Percentiles rank a stretch among this genome's conserved stretches.
Evolutionary conservation across 371 early-diverging fungal species (phyloP).

Genomic region (Haplosporangium sp.): DNA sequence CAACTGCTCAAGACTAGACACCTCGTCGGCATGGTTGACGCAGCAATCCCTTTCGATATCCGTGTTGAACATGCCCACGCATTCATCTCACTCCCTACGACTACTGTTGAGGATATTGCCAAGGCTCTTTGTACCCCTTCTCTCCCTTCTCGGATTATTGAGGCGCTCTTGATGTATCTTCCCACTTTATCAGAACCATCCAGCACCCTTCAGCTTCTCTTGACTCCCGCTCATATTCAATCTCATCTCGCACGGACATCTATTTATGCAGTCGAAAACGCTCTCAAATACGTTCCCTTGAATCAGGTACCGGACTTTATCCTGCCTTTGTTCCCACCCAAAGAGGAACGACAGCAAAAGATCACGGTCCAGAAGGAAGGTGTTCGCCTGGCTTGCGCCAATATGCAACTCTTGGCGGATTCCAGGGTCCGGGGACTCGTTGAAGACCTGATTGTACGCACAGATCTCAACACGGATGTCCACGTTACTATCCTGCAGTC

Average conservation of each 20-base stretch:
- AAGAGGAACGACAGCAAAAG: constrained; percentile 29
- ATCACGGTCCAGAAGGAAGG: constrained; percentile 53
- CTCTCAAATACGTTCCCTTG: constrained; percentile 39
- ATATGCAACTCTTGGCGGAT: constrained; percentile 25
- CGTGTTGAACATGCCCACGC: constrained; percentile 48
- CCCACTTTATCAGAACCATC: constrained; percentile 46
- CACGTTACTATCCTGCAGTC: constrained; percentile 35
- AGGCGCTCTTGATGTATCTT: constrained; percentile 45
- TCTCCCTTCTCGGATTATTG: constrained; percentile 42
- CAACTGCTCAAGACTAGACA: constrained; percentile 38
- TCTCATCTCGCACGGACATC: constrained; percentile 50
- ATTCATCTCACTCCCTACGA: constrained; percentile 37
- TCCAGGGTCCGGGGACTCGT: constrained; percentile 20
- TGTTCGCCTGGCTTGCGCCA: constrained; percentile 37
- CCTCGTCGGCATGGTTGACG: constrained; percentile 35
- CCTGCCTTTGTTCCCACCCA: constrained; percentile 38
- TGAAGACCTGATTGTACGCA: constrained; percentile 26
- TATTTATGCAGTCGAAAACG: constrained; percentile 52
- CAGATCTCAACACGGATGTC: constrained; percentile 33
- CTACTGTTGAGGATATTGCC: constrained; percentile 45
- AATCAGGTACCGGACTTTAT: constrained; percentile 34
- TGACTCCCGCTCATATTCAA: constrained; percentile 45
- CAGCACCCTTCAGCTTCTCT: constrained; percentile 28
- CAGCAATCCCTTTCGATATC: constrained; percentile 18
- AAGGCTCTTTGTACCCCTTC: constrained; percentile 33